Percentiles rank a stretch among this genome's conserved stretches.
These are phyloP conservation scores for Pseudovirgaria hyperparasitica DNA, from an alignment of 2,329 filamentous ascomycete species.

Conservation along the genomic window DNA sequence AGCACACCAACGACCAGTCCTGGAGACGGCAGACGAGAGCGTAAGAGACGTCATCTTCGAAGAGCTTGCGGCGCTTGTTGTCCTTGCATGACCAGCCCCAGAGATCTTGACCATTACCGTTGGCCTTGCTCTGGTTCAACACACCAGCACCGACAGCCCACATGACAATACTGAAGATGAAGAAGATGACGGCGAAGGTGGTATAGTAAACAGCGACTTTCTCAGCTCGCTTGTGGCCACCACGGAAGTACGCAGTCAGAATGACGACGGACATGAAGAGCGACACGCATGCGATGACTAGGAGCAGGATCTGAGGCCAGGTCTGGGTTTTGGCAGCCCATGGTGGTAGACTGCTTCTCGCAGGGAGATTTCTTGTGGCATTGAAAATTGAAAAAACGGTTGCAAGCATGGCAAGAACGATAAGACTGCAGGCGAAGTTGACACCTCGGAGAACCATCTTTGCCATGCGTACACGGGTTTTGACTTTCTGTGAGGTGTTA, in stretches of 20 bases:
- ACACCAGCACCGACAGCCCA: conserved; percentile 81
- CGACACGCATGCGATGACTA: conserved; percentile 68
- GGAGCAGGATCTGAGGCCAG: conserved; percentile 82
- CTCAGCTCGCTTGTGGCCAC: conserved; percentile 78
- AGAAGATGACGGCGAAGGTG: conserved; percentile 83
- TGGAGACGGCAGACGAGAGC: conserved; percentile 80
- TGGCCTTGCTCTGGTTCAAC: conserved; percentile 65
- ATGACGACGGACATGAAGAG: conserved; percentile 67
- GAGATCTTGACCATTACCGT: conserved; percentile 69
- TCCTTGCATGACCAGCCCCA: conserved; percentile 98
- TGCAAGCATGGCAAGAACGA: conserved; percentile 81
- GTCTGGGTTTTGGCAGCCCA: conserved; percentile 70
- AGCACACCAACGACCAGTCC: conserved; percentile 91
- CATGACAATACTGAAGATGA: conserved; percentile 83
- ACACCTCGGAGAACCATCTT: conserved; percentile 92
- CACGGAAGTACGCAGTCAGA: conserved; percentile 75
- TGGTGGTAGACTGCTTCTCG: conserved; percentile 67
- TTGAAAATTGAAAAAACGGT: conserved; percentile 90
- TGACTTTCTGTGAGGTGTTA: conserved; percentile 62
- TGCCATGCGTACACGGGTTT: conserved; percentile 78
- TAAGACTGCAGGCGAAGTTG: conserved; percentile 93
- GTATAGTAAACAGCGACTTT: conserved; percentile 95
- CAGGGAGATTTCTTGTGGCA: conserved; percentile 60
- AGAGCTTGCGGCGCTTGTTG: conserved; percentile 68
- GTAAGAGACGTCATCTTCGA: conserved; percentile 72